Percentiles rank a stretch among this genome's conserved stretches.
phyloP scores from a whole-genome alignment of 2,329 filamentous ascomycete genomes.

The Gnomoniopsis smithogilvyi region DNA sequence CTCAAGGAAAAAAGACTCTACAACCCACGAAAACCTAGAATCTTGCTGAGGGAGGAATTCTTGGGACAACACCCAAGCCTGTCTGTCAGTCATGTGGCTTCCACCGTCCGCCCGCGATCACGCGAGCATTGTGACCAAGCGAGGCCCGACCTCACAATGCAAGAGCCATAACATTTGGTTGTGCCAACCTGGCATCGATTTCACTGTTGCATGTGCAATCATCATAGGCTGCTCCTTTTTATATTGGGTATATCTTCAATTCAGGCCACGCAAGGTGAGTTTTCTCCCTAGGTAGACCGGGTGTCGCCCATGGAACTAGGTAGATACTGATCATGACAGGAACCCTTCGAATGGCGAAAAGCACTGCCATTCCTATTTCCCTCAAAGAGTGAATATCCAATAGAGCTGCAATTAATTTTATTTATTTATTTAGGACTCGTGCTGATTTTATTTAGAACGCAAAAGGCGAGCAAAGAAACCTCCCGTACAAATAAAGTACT shows the following conservation, averaged over 20 bases:
- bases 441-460: neutral
- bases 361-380: neutral
- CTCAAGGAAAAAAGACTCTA: too few species aligned
- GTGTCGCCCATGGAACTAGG: neutral
- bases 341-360: neutral
- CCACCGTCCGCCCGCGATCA: neutral
- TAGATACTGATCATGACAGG: neutral
- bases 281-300: neutral
- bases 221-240: neutral
- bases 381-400: neutral
- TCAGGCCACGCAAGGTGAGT: neutral
- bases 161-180: neutral
- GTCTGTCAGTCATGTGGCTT: neutral
- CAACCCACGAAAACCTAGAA: too few species aligned
- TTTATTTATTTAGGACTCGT: too few species aligned
- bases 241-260: neutral
- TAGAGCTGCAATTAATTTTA: neutral
- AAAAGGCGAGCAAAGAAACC: neutral
- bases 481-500: neutral
- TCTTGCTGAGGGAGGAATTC: too few species aligned
- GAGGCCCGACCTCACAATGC: neutral
- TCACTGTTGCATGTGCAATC: neutral
- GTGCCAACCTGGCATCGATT: conserved; percentile 1
- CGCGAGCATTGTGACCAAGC: neutral
- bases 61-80: neutral